These are phyloP conservation scores for Ophiocordyceps camponoti-saundersi DNA, from an alignment of 2,329 filamentous ascomycete genomes.

Conservation along the genomic window DNA sequence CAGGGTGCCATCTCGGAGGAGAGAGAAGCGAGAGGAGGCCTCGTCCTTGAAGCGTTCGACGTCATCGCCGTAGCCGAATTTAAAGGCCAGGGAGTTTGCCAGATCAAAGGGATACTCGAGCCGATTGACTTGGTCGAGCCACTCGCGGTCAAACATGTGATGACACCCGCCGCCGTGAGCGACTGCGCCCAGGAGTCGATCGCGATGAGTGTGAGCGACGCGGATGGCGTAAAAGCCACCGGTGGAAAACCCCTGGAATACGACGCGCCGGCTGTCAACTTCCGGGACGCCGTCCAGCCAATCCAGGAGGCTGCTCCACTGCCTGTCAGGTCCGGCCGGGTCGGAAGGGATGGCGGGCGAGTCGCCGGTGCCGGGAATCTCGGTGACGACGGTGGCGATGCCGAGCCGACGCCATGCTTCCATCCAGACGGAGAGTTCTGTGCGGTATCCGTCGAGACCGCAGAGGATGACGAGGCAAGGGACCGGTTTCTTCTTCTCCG, in stretches of 20 bases:
- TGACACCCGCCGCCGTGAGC: not conserved
- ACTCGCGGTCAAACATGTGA: not conserved
- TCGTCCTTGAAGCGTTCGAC: not conserved
- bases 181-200: not conserved
- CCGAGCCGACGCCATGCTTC: not conserved
- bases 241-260: not conserved
- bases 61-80: not conserved
- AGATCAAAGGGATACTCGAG: not conserved
- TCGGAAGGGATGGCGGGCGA: not conserved
- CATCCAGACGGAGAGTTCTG: not conserved
- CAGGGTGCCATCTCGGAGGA: not conserved
- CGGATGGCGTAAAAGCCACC: not conserved
- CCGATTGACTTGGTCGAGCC: not conserved
- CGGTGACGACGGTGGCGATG: not conserved
- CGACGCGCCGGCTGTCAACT: not conserved
- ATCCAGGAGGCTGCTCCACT: not conserved
- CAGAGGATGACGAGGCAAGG: not conserved
- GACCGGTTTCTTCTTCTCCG: not conserved
- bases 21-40: not conserved
- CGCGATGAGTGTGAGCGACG: not conserved
- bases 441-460: not conserved
- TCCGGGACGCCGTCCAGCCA: not conserved
- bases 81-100: not conserved
- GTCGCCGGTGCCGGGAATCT: not conserved
- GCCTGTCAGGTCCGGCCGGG: not conserved